A percentile compares a stretch with the other conserved stretches of the same genome.
These are phyloP conservation scores for Cynanchum wilfordii DNA, from an alignment of 257 asterid genomes.

Conservation along the genomic window DNA sequence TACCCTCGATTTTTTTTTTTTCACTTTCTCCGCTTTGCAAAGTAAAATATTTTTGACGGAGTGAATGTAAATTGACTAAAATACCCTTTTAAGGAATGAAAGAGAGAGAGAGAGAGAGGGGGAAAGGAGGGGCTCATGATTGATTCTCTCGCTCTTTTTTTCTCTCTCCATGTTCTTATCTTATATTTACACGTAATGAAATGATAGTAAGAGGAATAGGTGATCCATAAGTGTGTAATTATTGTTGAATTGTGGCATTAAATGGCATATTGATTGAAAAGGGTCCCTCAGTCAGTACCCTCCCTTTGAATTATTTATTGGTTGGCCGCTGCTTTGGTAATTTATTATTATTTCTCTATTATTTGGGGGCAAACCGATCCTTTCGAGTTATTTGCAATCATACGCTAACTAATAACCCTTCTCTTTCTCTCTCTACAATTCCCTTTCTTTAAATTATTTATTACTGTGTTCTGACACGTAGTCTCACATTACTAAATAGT, in stretches of 20 bases:
- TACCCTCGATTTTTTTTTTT: slow-evolving; percentile 15
- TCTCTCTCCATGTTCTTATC: slow-evolving; percentile 26
- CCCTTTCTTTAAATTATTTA: too few species aligned
- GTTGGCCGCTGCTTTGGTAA: slow-evolving; percentile 27
- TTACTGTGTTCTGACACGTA: too few species aligned
- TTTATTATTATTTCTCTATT: slow-evolving; percentile 20
- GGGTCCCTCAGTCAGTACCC: slow-evolving; percentile 30
- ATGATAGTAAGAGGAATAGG: slow-evolving; percentile 24
- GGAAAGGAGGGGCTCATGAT: neutral
- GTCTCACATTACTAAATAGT: too few species aligned
- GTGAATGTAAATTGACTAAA: slow-evolving; percentile 15
- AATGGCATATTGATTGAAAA: slow-evolving; percentile 51
- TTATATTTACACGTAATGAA: slow-evolving; percentile 34
- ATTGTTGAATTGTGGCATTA: slow-evolving; percentile 47
- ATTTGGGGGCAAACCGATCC: neutral
- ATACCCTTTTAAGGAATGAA: slow-evolving; percentile 12
- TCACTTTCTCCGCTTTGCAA: too few species aligned
- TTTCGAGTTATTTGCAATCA: slow-evolving; percentile 31
- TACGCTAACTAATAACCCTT: slow-evolving; percentile 26
- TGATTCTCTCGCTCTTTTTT: too few species aligned
- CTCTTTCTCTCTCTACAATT: neutral
- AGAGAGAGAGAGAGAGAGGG: too few species aligned
- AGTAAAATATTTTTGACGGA: neutral
- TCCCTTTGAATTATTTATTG: slow-evolving; percentile 23
- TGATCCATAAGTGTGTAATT: slow-evolving; percentile 35